A percentile compares a stretch with the other conserved stretches of the same genome.
Conservation (phyloP, 23 red algal genomes). For the Gracilaria caudata region DNA sequence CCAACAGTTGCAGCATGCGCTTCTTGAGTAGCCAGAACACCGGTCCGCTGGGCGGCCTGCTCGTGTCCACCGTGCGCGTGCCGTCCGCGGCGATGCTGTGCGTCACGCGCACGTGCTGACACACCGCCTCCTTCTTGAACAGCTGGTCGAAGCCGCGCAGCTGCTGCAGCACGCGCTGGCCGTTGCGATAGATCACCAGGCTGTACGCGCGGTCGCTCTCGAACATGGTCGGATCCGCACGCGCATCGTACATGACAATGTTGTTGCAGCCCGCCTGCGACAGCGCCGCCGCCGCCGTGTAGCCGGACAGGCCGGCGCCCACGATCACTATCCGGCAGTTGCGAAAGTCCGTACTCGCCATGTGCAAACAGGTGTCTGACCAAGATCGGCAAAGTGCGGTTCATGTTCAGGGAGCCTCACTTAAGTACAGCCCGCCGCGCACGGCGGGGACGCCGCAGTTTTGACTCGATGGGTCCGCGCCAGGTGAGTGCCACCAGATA, state of each 20-base stretch:
- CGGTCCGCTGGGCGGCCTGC: neutral
- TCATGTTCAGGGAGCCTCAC: no score
- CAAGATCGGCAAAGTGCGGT: no score
- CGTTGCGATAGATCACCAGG: neutral
- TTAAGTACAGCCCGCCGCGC: no score
- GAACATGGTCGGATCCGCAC: slow-evolving; percentile 6
- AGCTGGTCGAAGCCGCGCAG: neutral
- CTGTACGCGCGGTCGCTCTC: slow-evolving; percentile 3
- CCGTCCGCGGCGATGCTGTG: neutral
- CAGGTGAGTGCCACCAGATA: no score
- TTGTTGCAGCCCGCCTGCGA: neutral
- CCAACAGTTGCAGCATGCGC: slow-evolving; percentile 5
- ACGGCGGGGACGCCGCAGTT: no score
- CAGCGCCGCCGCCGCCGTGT: neutral
- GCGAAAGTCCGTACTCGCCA: no score
- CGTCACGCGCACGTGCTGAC: slow-evolving; percentile 14
- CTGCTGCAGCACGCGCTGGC: neutral
- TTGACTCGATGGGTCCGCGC: no score
- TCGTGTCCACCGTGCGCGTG: neutral
- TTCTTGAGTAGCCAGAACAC: slow-evolving; percentile 18
- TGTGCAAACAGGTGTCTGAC: no score
- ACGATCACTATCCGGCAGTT: slow-evolving; percentile 18
- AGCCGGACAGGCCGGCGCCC: neutral
- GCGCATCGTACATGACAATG: neutral
- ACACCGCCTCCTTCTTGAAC: neutral